Base-by-base conservation (phyloP, 306 rosid genomes). In the Glycyrrhiza uralensis region DNA sequence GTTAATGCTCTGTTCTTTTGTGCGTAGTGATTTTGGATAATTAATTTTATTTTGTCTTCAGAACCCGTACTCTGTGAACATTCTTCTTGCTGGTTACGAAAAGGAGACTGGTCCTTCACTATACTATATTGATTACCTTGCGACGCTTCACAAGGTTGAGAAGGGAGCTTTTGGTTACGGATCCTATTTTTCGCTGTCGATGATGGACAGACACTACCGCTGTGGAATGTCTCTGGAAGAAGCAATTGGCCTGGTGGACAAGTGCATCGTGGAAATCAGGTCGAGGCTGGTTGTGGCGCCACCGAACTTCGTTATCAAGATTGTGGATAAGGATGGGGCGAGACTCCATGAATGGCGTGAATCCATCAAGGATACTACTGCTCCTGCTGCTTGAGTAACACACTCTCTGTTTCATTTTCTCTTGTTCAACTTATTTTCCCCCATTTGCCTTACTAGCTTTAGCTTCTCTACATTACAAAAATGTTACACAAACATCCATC, bases 91-190 rank as follows among this genome's bases (percentile, higher is more conserved):
- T 76, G 98, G 98, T 36, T 93, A 82, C 46, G 97, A 93, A 81
- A 88, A 93, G 76, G 97, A 93, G 79, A 87, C 89, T 0, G 97
- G 97, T 0, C 92, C 97, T 26, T 81, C 91, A 47, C 89, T 93
- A n/a, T 93, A 79, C 87, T 90, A 90, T 47, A 82, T 93, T 8
- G 98, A 93, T 66, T 93, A 93, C 85, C 88, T 93, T 60, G 97
- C 98, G 38, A 83, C 98, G 4, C 93, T 94, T 32, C 99, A 94
- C 96, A 94, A 94, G 87, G 91, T 94, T 82, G 97, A 94, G 38
- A 94, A 87, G 85, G 99, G 96, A 47, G 97, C 99, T 56, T 94
- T 91, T 66, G 99, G 99, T 30, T 94, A 89, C 42, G 99, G 96
- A 1, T 91, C 99, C 41, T 94, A 89, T 61, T 89, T 94, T 50